Percentiles rank a stretch among this genome's conserved stretches.
Evolutionary conservation across 2,329 filamentous ascomycete genomes (phyloP).

Genomic region (Penicillium freii): DNA sequence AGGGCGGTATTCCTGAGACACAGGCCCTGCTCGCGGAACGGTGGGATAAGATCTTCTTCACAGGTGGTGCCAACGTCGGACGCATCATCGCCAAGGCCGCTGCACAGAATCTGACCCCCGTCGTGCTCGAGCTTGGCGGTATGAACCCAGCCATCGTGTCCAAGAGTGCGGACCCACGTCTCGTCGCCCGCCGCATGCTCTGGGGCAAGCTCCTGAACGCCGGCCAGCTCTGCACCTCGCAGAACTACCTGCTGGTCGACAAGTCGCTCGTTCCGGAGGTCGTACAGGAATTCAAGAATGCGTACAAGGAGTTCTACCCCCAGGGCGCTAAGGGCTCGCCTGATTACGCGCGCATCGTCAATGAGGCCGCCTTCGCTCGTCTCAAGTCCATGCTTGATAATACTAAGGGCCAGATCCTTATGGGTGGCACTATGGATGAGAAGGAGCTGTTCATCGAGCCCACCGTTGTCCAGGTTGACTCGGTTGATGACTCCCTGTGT

Average conservation of each 20-base stretch:
- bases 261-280: slow-evolving; percentile 69
- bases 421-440: slow-evolving; percentile 82
- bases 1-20: slow-evolving; percentile 77
- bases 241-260: slow-evolving; percentile 89
- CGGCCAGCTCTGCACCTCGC: slow-evolving; percentile 87
- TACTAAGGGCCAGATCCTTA: slow-evolving; percentile 76
- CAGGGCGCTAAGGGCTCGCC: slow-evolving; percentile 72
- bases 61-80: slow-evolving; percentile 73
- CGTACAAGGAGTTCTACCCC: slow-evolving; percentile 77
- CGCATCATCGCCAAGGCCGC: slow-evolving; percentile 88
- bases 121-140: slow-evolving; percentile 86
- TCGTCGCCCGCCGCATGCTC: slow-evolving; percentile 79
- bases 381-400: slow-evolving; percentile 90
- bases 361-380: slow-evolving; percentile 72
- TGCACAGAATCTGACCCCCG: slow-evolving; percentile 81
- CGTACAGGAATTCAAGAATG: slow-evolving; percentile 69
- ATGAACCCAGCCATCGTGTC: slow-evolving; percentile 90
- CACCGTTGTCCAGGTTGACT: slow-evolving; percentile 82
- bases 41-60: slow-evolving; percentile 99
- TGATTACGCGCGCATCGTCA: slow-evolving; percentile 79
- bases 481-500: slow-evolving; percentile 72
- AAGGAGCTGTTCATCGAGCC: slow-evolving; percentile 81
- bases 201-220: slow-evolving; percentile 88
- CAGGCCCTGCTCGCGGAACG: slow-evolving; percentile 79
- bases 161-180: slow-evolving; percentile 71